Base-by-base conservation (phyloP, 2,329 filamentous ascomycete species). In the Knoxdaviesia proteae region DNA sequence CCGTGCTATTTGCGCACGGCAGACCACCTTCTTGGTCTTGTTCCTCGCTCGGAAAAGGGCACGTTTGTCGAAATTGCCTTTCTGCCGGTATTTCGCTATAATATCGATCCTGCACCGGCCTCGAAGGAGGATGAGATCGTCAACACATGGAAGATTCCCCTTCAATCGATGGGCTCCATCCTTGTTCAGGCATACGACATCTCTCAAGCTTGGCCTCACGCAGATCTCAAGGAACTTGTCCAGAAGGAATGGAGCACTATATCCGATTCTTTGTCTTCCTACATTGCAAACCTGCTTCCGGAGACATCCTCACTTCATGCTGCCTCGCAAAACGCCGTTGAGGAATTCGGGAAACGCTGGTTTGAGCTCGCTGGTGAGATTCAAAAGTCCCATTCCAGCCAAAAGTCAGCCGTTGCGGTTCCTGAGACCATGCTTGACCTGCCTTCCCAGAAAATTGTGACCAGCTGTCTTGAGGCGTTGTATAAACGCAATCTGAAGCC, bases 1-100 rank as follows among this genome's bases (percentile, higher is more conserved):
- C 71, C 68, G 32, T 71, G 74, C 9, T 96, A 93, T 53, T 69
- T 87, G 11, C 69, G 75, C 8, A 64, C 76, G 1, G 65, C 71
- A 2, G 65, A 68, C 36, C 65, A 70, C 48, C 62, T 83, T 10
- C 52, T 69, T 10, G 58, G 53, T 33, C 60, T 55, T 6, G 59
- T 72, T 5, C 48, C 63, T 0, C 57, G 66, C 6, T 56, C 63
- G 1, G 64, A 69, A 4, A 67, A 60, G 29, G 56, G 63, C 7
- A 49, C 54, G 0, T 58, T 79, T 40, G 58, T 67, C 1, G 20
- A 20, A 20, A 20, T 20, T 20, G 20, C 20, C 20, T 20, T 20
- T 20, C 20, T 20, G 20, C 20, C 20, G 20, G 20, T 20, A 20
- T 20, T 20, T 20, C 20, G 20, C 20, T 20, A 20, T 20, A 20